A percentile compares a stretch with the other conserved stretches of the same genome.
These are phyloP conservation scores for Neurospora sublineolata DNA, from an alignment of 495 filamentous ascomycete genomes.

Conservation along the genomic window DNA sequence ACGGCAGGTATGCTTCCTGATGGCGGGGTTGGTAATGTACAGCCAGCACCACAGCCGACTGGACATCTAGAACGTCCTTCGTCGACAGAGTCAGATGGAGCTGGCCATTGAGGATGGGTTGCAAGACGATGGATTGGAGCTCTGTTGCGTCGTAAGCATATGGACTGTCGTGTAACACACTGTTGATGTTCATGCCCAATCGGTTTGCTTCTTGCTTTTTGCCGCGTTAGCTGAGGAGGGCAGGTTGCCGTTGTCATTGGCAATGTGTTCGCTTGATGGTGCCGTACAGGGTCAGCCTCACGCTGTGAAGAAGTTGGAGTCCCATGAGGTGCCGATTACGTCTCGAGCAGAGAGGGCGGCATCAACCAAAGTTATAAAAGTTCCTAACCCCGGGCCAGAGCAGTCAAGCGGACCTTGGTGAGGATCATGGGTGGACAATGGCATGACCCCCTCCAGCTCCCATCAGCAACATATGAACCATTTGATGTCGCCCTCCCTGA, in stretches of 20 bases:
- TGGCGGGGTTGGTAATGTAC: neutral
- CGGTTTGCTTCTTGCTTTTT: neutral
- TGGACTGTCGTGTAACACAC: neutral
- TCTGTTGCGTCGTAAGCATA: neutral
- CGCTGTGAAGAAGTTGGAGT: neutral
- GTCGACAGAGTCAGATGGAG: neutral
- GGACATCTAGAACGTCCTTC: neutral
- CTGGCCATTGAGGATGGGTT: neutral
- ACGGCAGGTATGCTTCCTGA: neutral
- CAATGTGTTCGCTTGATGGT: neutral
- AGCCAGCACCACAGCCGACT: neutral
- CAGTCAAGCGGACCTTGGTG: too few species aligned
- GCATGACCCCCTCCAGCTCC: too few species aligned
- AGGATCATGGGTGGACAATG: neutral
- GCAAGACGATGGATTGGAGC: neutral
- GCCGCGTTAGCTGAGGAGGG: neutral
- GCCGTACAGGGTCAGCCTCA: neutral
- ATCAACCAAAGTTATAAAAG: neutral
- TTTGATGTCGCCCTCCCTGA: too few species aligned
- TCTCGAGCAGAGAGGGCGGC: neutral
- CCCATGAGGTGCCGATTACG: neutral
- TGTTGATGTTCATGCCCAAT: neutral
- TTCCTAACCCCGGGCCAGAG: neutral
- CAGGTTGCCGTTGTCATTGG: neutral
- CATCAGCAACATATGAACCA: neutral